Base-by-base conservation (phyloP, 78 protist species). In the Protostelium mycophagum region DNA sequence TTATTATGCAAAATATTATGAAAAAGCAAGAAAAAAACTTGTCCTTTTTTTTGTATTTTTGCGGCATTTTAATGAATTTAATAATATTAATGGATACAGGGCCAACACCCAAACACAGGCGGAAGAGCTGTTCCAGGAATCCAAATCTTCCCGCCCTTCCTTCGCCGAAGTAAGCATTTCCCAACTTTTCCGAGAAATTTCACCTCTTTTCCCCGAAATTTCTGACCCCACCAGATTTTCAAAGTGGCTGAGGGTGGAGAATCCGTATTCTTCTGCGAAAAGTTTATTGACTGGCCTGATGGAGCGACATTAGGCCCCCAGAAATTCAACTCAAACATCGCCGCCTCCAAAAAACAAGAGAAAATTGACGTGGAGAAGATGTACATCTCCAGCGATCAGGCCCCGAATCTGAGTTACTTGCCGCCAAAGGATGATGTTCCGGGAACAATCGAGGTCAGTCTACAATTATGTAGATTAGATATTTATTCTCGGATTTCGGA, bases 221-320 rank as follows among this genome's bases (percentile, higher is more conserved):
- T n/a, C n/a, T n/a, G n/a, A n/a, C n/a, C n/a, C n/a, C n/a, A n/a
- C 5, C 31, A 51, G 73, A 16, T 51, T 5, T 51, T 25, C 73
- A 51, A 51, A 16, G 73, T 51, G 73, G 73, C 94, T 29, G 94
- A 91, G 84, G 94, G 94, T 87, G 94, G 94, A 31, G 94, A 91
- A 37, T 38, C 91, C 28, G 94, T 91, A 1, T 38, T 91, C 37
- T 91, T 91, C 38, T 23, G 94, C 1, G 94, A 91, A 35, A 91
- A 91, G 90, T 91, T 85, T 38, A 86, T 35, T 63, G 94, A 91
- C 63, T 91, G 94, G 94, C 94, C 94, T 23, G 94, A 85, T 23
- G 94, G 94, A 37, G n/a, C 85, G 28, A 51, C 73, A 25, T 51
- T 51, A 16, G 73, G 73, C 5, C 73, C 73, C 16, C 73, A 51